phyloP scores from a whole-genome alignment of 208 protist species.

The Trypanosoma lewisi region DNA sequence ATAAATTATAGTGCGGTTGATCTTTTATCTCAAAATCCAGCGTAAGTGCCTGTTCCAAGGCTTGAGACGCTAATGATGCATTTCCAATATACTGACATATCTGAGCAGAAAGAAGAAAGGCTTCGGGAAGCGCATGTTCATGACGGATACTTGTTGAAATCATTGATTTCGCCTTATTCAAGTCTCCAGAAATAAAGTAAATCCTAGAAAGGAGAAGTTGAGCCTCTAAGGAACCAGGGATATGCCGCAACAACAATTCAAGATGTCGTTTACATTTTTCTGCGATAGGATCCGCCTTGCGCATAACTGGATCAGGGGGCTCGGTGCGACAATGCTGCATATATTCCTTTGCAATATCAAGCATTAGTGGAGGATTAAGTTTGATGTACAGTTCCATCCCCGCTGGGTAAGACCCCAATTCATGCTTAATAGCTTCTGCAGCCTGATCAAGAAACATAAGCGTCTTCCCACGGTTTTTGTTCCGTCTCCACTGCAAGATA shows the following conservation, averaged over 20 bases:
- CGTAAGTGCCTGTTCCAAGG: constrained; percentile 90
- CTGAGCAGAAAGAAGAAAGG: constrained; percentile 89
- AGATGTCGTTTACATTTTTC: constrained; percentile 74
- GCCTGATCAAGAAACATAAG: constrained; percentile 74
- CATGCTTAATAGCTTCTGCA: constrained; percentile 66
- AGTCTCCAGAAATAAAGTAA: constrained; percentile 79
- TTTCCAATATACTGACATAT: constrained; percentile 87
- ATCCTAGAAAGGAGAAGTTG: constrained; percentile 86
- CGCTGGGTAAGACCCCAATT: constrained; percentile 32
- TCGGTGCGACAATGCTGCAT: constrained; percentile 86
- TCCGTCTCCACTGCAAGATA: constrained; percentile 62
- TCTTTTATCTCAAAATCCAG: constrained; percentile 93
- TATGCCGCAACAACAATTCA: constrained; percentile 69
- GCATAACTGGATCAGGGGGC: constrained; percentile 71
- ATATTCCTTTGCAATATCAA: constrained; percentile 84
- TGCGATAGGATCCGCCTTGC: constrained; percentile 54
- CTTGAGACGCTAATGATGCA: constrained; percentile 61
- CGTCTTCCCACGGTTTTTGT: constrained; percentile 61
- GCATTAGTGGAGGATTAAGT: constrained; percentile 80
- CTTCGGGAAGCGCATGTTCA: constrained; percentile 76
- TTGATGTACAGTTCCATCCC: constrained; percentile 65
- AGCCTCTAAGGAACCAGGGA: constrained; percentile 85
- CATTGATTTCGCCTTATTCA: constrained; percentile 66
- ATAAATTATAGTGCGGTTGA: constrained; percentile 88
- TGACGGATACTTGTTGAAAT: constrained; percentile 65